phyloP scores from a whole-genome alignment of 2,329 filamentous ascomycete species.

The Bretziella fagacearum region DNA sequence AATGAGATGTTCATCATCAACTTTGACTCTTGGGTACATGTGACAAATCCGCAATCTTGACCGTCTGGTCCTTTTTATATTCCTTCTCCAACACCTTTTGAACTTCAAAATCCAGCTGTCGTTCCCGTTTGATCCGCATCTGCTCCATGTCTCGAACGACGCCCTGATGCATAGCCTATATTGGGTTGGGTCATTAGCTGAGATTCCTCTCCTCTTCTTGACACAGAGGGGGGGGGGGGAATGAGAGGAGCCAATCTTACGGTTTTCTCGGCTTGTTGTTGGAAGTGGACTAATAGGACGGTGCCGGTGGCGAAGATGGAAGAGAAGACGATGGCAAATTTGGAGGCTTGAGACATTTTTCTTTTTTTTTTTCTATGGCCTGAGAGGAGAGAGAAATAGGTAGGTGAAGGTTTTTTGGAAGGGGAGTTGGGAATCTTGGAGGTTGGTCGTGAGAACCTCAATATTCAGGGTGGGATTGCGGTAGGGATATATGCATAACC shows the following conservation, averaged over 20 bases:
- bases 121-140: slow-evolving; percentile 74
- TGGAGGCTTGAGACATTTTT: slow-evolving; percentile 80
- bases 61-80: slow-evolving; percentile 75
- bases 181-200: background rate
- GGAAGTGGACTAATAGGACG: slow-evolving; percentile 73
- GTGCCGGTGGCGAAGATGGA: slow-evolving; percentile 60
- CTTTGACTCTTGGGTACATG: slow-evolving; percentile 7
- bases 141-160: slow-evolving; percentile 92
- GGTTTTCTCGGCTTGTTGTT: slow-evolving; percentile 67
- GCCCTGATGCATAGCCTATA: slow-evolving; percentile 86
- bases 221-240: background rate
- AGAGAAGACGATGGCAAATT: slow-evolving; percentile 65
- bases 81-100: slow-evolving; percentile 72
- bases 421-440: too few relatives aligned
- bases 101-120: slow-evolving; percentile 88
- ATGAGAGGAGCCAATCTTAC: slow-evolving; percentile 32
- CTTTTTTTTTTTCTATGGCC: too few relatives aligned
- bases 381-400: too few relatives aligned
- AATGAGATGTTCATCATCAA: background rate
- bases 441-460: background rate
- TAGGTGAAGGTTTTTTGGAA: too few relatives aligned
- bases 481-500: background rate
- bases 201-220: background rate
- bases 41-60: slow-evolving; percentile 23
- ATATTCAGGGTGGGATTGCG: background rate